Evolutionary conservation across 257 asterid genomes (phyloP), one percentile per base, ranked within the genome.

Genomic region (Capsicum chinense): DNA sequence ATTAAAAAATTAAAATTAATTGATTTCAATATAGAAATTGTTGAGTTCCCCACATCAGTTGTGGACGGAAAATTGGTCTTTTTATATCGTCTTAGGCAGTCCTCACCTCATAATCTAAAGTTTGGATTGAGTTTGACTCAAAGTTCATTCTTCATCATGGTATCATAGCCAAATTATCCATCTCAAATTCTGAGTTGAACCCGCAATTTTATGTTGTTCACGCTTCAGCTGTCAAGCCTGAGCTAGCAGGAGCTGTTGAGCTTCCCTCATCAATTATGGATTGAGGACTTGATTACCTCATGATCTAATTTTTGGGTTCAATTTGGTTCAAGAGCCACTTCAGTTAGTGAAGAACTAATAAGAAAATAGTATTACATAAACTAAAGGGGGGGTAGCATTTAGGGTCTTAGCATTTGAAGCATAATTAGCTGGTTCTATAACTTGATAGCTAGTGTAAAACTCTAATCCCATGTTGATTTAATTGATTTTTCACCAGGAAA

Each of bases 401-500:
- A 1, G 21, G 21, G 12, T 66, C 73, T 2, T 68, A 14, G 3
- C 9, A 5, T 35, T 66, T 13, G 19, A 35, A 5, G 48, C 19
- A 66, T 33, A 12, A 66, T 35, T 33, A 12, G 47, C 2, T 66
- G 19, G 13, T 1, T 66, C 35, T 35, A 66, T 6, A 15, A 68
- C 7, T 68, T 14, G 1, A 15, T 39, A 15, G 13, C 33, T 15
- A 12, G 6, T n/a, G 19, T 66, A 14, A 69, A 9, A 7, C 15
- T 16, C 14, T 68, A 13, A 69, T 8, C 33, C 33, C 8, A 39
- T 39, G 13, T 1, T 37, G 13, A 35, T 66, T 15, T 3, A 37
- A 74, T 79, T 83, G 15, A 50, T n/a, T 52, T 3, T 76, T 76
- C 21, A 76, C 21, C 83, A 92, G 98, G 94, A 91, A 54, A 81